Percentiles rank a stretch among this genome's conserved stretches.
phyloP scores from a whole-genome alignment of 2,329 filamentous ascomycete genomes.

The Fusarium poae region DNA sequence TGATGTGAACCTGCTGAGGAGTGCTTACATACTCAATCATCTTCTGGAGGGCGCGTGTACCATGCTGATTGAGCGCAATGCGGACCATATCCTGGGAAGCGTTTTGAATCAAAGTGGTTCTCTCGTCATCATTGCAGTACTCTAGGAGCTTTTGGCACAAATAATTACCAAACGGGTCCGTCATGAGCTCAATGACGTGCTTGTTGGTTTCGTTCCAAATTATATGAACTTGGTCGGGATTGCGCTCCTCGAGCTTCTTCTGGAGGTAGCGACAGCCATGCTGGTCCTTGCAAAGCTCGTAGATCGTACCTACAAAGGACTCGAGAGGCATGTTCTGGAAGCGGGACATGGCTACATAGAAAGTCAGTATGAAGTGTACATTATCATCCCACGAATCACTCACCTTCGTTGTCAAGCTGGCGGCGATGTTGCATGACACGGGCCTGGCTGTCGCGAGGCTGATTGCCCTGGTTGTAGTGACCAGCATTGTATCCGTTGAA shows the following conservation, averaged over 20 bases:
- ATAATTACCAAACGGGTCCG: slow-evolving; percentile 98
- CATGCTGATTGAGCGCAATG: slow-evolving; percentile 97
- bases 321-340: slow-evolving; percentile 88
- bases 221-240: slow-evolving; percentile 85
- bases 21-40: slow-evolving; percentile 99
- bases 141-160: slow-evolving; percentile 98
- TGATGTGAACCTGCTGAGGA: slow-evolving; percentile 84
- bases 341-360: slow-evolving; percentile 73
- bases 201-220: slow-evolving; percentile 95
- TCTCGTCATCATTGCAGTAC: slow-evolving; percentile 94
- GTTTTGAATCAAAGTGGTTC: slow-evolving; percentile 91
- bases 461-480: slow-evolving; percentile 64
- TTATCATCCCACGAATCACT: slow-evolving; percentile 34
- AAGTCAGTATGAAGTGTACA: slow-evolving; percentile 48
- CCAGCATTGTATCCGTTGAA: slow-evolving; percentile 69
- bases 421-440: slow-evolving; percentile 82
- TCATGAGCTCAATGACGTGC: slow-evolving; percentile 98
- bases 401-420: slow-evolving; percentile 79
- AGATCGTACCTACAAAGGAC: slow-evolving; percentile 84
- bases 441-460: slow-evolving; percentile 79
- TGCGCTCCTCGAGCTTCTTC: slow-evolving; percentile 94
- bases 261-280: slow-evolving; percentile 97
- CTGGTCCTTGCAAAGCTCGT: slow-evolving; percentile 95
- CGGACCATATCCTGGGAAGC: slow-evolving; percentile 88
- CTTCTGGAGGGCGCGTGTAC: slow-evolving; percentile 95